Evolutionary conservation across 75 land plant species (phyloP).

Genomic region (Larix kaempferi): DNA sequence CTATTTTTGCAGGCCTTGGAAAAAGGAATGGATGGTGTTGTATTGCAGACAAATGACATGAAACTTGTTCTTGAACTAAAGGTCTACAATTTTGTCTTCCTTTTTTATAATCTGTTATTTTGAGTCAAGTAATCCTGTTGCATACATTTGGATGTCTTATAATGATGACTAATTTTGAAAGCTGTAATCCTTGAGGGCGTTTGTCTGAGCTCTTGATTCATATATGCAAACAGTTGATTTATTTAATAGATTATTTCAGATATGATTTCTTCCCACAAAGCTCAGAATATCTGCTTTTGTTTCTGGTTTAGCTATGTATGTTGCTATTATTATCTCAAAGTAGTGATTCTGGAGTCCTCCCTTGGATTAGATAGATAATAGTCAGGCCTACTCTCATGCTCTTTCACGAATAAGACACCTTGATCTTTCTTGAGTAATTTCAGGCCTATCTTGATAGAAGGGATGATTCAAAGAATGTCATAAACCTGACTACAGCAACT

Average conservation of each 20-base stretch:
- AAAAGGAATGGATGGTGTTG: constrained; percentile 78
- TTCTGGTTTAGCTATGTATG: no score
- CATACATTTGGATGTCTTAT: constrained; percentile 12
- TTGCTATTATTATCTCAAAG: background rate
- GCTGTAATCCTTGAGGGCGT: no score
- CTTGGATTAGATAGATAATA: background rate
- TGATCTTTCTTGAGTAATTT: constrained; percentile 7
- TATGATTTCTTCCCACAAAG: no score
- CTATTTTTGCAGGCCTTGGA: constrained; percentile 66
- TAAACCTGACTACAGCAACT: constrained; percentile 45
- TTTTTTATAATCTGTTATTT: background rate
- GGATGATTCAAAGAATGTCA: constrained; percentile 20
- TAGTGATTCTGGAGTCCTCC: background rate
- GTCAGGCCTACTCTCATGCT: no score
- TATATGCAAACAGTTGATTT: no score
- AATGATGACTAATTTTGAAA: no score
- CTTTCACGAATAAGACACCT: background rate
- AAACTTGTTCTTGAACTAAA: constrained; percentile 52
- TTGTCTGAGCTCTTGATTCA: no score
- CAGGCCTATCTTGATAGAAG: constrained; percentile 73
- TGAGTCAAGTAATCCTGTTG: background rate
- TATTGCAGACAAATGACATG: constrained; percentile 62
- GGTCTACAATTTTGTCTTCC: constrained; percentile 28
- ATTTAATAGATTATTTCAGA: no score
- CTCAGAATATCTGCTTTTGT: no score